Percentiles rank a stretch among this genome's conserved stretches.
Conservation (phyloP, 73 alveolate species). For the Paramecium tetraurelia region DNA sequence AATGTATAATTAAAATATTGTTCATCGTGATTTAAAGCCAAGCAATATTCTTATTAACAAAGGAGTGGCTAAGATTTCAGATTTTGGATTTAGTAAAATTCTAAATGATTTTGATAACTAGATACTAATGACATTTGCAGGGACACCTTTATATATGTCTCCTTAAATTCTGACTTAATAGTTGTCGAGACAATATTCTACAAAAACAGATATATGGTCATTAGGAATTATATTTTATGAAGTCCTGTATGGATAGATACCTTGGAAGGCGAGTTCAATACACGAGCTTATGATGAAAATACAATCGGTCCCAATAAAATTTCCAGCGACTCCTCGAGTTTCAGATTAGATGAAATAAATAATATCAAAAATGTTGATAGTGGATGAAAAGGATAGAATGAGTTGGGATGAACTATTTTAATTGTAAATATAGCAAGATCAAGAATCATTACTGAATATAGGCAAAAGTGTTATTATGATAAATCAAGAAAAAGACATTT, state of each 20-base stretch:
- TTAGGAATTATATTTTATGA: conserved; percentile 44
- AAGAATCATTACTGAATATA: neutral
- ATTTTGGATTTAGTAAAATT: conserved; percentile 65
- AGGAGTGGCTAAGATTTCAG: conserved; percentile 66
- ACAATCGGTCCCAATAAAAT: neutral
- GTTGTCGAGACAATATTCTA: neutral
- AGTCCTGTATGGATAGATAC: neutral
- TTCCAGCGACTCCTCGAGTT: neutral
- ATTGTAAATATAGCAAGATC: neutral
- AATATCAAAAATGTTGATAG: neutral
- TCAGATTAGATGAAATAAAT: neutral
- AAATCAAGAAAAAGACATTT: neutral
- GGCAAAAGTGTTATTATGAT: neutral
- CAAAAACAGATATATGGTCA: conserved; percentile 21
- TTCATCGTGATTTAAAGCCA: conserved; percentile 81
- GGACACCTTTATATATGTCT: conserved; percentile 5
- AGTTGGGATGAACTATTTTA: conserved; percentile 38
- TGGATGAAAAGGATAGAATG: conserved; percentile 12
- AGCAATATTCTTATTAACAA: conserved; percentile 66
- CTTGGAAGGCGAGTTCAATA: neutral
- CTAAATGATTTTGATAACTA: neutral
- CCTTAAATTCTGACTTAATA: neutral
- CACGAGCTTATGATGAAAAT: neutral
- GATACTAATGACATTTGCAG: neutral
- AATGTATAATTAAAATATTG: conserved; percentile 60